These are phyloP conservation scores for Hyparrhenia diplandra DNA, from an alignment of 176 grass and related monocot species.

Conservation along the genomic window DNA sequence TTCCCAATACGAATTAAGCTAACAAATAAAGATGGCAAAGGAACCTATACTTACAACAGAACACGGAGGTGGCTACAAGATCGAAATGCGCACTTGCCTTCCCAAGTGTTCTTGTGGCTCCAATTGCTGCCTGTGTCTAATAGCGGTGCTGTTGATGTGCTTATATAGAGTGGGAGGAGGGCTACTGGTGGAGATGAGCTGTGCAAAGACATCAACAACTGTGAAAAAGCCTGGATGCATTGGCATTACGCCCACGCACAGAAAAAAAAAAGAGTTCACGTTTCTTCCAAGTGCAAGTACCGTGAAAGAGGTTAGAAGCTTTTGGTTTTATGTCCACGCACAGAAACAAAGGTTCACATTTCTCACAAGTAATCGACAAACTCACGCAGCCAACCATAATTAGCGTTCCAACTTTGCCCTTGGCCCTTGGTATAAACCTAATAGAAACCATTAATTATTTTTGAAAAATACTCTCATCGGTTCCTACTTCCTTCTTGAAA, in stretches of 20 bases:
- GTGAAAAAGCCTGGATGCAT: constrained; percentile 21
- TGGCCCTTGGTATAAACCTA: background rate
- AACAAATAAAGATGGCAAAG: background rate
- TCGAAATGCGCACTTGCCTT: background rate
- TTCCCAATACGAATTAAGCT: background rate
- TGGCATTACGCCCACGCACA: background rate
- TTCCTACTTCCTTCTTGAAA: background rate
- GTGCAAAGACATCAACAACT: constrained; percentile 15
- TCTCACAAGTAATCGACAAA: background rate
- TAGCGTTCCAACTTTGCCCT: background rate
- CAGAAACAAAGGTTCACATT: constrained; percentile 8
- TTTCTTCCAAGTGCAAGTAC: background rate
- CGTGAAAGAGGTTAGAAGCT: background rate
- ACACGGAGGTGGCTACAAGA: background rate
- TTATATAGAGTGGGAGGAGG: constrained; percentile 18
- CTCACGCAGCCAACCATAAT: no score
- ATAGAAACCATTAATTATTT: background rate
- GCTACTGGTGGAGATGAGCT: background rate
- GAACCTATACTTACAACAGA: constrained; percentile 2
- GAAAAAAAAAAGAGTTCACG: background rate
- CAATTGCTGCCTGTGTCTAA: constrained; percentile 1
- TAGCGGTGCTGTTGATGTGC: background rate
- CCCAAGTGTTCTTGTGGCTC: background rate
- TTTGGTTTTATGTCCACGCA: background rate
- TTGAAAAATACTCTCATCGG: background rate